A percentile compares a stretch with the other conserved stretches of the same genome.
phyloP scores from a whole-genome alignment of 1,284 basidiomycete species.

The Thecaphora frezii region DNA sequence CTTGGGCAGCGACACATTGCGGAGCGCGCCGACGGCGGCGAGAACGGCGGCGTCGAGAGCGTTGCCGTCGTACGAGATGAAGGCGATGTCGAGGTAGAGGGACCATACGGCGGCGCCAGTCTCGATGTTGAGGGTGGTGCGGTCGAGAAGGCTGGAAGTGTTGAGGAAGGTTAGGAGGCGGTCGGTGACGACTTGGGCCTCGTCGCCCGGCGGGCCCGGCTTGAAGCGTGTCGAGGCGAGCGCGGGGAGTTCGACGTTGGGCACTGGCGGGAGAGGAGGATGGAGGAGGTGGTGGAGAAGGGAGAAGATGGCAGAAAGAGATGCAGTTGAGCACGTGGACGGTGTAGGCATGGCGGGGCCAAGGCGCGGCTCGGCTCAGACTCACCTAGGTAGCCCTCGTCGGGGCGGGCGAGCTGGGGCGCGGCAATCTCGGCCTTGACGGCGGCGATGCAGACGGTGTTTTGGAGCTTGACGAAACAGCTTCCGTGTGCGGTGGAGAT shows the following conservation, averaged over 20 bases:
- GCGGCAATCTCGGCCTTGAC: constrained; percentile 41
- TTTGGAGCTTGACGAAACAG: constrained; percentile 31
- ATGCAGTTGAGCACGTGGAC: no score
- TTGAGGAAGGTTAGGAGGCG: constrained; percentile 66
- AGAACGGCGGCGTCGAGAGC: constrained; percentile 85
- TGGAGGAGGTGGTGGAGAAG: neutral
- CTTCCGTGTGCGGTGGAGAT: constrained; percentile 40
- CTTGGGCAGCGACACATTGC: constrained; percentile 71
- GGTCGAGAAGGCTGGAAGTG: constrained; percentile 63
- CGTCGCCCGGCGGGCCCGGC: constrained; percentile 75
- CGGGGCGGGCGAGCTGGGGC: constrained; percentile 22
- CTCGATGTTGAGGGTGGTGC: constrained; percentile 75
- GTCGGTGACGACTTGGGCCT: constrained; percentile 41
- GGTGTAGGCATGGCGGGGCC: no score
- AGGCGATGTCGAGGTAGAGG: constrained; percentile 87
- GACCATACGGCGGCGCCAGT: constrained; percentile 82
- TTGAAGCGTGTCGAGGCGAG: constrained; percentile 90
- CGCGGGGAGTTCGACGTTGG: constrained; percentile 86
- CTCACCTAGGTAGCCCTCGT: constrained; percentile 20
- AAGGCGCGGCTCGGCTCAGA: neutral
- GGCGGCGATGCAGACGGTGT: constrained; percentile 36
- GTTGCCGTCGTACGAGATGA: constrained; percentile 96
- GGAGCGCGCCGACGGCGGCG: constrained; percentile 81
- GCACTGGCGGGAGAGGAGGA: constrained; percentile 45
- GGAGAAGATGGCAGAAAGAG: no score